A percentile compares a stretch with the other conserved stretches of the same genome.
Conservation (phyloP, 2,329 filamentous ascomycete genomes). For the Aspergillus sp. region DNA sequence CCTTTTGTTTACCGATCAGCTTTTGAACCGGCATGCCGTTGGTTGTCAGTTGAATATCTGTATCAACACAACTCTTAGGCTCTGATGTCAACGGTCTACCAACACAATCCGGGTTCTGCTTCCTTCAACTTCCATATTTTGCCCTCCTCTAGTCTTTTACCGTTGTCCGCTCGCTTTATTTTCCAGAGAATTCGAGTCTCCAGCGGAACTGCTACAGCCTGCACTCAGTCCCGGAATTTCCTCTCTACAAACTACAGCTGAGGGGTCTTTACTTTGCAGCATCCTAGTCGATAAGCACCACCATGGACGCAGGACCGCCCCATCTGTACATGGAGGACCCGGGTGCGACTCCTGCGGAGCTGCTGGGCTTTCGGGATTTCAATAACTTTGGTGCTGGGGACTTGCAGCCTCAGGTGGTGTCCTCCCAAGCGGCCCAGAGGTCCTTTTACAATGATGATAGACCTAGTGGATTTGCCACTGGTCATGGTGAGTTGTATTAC, state of each 20-base stretch:
- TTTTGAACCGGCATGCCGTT: too few species aligned
- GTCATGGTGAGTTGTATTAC: constrained; percentile 1
- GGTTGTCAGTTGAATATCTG: too few species aligned
- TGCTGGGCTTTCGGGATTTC: neutral
- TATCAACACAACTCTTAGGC: too few species aligned
- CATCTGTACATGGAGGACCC: constrained; percentile 3
- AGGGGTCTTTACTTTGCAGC: neutral
- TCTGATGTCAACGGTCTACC: too few species aligned
- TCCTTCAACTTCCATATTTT: too few species aligned
- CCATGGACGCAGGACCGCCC: constrained; percentile 6
- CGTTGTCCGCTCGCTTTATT: too few species aligned
- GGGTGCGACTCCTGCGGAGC: neutral
- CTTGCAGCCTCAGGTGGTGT: neutral
- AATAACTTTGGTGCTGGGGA: neutral
- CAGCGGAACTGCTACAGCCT: neutral
- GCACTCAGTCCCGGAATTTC: too few species aligned
- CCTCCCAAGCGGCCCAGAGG: neutral
- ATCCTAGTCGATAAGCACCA: neutral
- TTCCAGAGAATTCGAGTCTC: too few species aligned
- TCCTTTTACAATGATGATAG: neutral
- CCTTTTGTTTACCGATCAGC: too few species aligned
- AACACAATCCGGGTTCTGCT: too few species aligned
- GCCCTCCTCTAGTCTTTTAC: too few species aligned
- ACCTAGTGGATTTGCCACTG: neutral
- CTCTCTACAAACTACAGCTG: too few species aligned